Evolutionary conservation across 139 green algal genomes (phyloP).

Genomic region (Chlorella sp.): DNA sequence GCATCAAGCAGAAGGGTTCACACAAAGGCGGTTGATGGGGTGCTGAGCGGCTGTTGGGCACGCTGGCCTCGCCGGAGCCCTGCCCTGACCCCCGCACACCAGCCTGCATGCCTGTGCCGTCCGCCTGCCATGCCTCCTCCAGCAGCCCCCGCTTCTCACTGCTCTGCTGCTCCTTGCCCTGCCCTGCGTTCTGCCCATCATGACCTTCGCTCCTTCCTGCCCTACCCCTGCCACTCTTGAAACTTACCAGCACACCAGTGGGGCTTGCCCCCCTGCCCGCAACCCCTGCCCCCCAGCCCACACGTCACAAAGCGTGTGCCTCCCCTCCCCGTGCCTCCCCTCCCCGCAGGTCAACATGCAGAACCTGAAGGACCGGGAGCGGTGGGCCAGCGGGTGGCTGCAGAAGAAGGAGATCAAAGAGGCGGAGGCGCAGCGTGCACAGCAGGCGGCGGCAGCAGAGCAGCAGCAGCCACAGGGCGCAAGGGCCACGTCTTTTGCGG

Average conservation of each 20-base stretch:
- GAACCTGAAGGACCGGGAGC: conserved; percentile 59
- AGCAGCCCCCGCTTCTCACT: too few species aligned
- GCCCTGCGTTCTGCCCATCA: too few species aligned
- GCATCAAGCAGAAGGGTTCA: too few species aligned
- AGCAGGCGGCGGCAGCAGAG: background rate
- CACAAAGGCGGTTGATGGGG: too few species aligned
- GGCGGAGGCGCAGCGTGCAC: conserved; percentile 22
- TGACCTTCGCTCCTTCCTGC: too few species aligned
- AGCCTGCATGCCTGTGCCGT: background rate
- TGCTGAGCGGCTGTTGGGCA: background rate
- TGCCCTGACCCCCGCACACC: too few species aligned
- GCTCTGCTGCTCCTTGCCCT: too few species aligned
- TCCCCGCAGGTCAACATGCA: conserved; percentile 51
- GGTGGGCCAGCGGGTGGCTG: conserved; percentile 68
- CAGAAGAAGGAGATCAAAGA: conserved; percentile 54
- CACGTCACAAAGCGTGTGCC: background rate
- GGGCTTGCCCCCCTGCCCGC: background rate
- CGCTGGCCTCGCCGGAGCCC: too few species aligned
- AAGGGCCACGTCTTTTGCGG: too few species aligned
- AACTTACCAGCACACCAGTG: background rate
- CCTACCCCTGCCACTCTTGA: too few species aligned
- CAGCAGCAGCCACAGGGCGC: too few species aligned
- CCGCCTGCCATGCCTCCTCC: too few species aligned
- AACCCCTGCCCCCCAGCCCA: background rate
- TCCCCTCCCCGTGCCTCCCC: background rate